These are phyloP conservation scores for Anthoceros angustus DNA, from an alignment of 225 moss, liverwort and hornwort species.

Conservation along the genomic window DNA sequence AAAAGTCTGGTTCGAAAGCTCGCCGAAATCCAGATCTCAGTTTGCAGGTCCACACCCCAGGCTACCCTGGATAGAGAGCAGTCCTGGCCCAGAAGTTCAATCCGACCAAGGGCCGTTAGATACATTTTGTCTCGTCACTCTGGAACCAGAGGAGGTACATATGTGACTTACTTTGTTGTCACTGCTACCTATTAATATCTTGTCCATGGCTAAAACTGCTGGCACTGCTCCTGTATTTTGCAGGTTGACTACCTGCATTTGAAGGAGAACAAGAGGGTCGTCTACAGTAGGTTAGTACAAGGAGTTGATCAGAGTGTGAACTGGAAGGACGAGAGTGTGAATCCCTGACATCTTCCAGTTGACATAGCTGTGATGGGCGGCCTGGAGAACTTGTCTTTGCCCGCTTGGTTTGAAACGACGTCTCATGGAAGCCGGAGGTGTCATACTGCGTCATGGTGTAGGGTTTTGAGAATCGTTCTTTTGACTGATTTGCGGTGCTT, in stretches of 20 bases:
- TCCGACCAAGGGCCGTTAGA: constrained; percentile 57
- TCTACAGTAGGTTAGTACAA: constrained; percentile 16
- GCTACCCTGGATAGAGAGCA: constrained; percentile 20
- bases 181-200: neutral
- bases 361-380: too few relatives aligned
- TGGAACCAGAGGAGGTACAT: constrained; percentile 64
- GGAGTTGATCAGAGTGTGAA: neutral
- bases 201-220: neutral
- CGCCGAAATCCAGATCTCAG: constrained; percentile 37
- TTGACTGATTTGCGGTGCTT: too few relatives aligned
- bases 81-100: constrained; percentile 31
- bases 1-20: constrained; percentile 63
- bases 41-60: constrained; percentile 61
- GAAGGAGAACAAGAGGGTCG: constrained; percentile 28
- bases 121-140: constrained; percentile 56
- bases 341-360: neutral
- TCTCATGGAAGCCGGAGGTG: too few relatives aligned
- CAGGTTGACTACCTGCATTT: constrained; percentile 39
- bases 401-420: too few relatives aligned
- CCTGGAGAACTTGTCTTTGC: too few relatives aligned
- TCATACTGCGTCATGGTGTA: too few relatives aligned
- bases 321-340: neutral
- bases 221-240: neutral
- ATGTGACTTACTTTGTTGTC: neutral
- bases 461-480: too few relatives aligned